phyloP scores from a whole-genome alignment of 805 yeast genomes.

The Teunomyces cretensis region DNA sequence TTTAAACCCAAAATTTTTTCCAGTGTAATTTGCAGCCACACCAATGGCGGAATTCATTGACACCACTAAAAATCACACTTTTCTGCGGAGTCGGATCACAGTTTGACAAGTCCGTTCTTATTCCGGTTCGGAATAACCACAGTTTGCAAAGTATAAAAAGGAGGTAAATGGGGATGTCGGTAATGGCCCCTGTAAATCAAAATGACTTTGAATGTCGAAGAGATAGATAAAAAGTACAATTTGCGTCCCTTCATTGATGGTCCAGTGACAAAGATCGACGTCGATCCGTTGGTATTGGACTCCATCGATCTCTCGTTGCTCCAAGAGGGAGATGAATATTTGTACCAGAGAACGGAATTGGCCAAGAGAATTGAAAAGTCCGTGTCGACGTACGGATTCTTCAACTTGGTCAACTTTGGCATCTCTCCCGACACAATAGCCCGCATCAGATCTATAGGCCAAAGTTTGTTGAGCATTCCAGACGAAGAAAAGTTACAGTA shows the following conservation, averaged over 20 bases:
- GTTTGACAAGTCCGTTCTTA: too few relatives aligned
- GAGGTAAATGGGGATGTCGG: too few relatives aligned
- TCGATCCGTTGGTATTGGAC: conserved; percentile 5
- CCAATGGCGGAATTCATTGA: too few relatives aligned
- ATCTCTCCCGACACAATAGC: conserved; percentile 18
- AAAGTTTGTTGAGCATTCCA: conserved; percentile 25
- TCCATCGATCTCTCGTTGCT: conserved; percentile 7
- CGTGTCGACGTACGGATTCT: conserved; percentile 10
- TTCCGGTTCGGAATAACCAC: too few relatives aligned
- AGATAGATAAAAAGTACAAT: conserved; percentile 5
- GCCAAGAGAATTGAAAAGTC: conserved; percentile 6
- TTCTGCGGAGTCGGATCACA: too few relatives aligned
- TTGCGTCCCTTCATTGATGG: conserved; percentile 10
- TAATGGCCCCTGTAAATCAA: too few relatives aligned
- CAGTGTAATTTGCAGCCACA: too few relatives aligned
- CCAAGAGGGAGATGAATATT: conserved; percentile 4
- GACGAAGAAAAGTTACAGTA: conserved; percentile 22
- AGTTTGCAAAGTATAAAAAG: too few relatives aligned
- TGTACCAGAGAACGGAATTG: conserved; percentile 1
- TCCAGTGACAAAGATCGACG: background rate
- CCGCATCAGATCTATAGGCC: conserved; percentile 21
- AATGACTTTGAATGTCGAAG: background rate
- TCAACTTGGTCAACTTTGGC: conserved; percentile 19
- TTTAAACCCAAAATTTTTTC: too few relatives aligned
- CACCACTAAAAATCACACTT: too few relatives aligned